A percentile compares a stretch with the other conserved stretches of the same genome.
These are phyloP conservation scores for Pythium scleroteichum DNA, from an alignment of 352 stramenopile species.

Conservation along the genomic window DNA sequence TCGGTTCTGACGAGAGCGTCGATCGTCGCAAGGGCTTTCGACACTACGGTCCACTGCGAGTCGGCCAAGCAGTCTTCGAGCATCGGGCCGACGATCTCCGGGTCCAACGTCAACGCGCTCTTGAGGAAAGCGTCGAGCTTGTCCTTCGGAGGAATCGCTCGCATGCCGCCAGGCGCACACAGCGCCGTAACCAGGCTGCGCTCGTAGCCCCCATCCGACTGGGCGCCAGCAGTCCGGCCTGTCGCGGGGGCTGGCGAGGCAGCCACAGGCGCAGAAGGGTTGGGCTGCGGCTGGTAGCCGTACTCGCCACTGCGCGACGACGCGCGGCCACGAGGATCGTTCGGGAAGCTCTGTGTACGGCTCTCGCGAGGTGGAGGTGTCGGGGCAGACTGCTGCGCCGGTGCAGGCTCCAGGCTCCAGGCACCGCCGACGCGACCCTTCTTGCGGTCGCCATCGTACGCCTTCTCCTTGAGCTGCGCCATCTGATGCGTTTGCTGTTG, in stretches of 20 bases:
- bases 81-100: conserved; percentile 93
- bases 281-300: conserved; percentile 44
- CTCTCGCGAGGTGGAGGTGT: conserved; percentile 35
- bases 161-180: conserved; percentile 93
- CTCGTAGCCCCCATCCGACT: conserved; percentile 91
- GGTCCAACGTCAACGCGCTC: conserved; percentile 89
- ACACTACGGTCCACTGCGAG: conserved; percentile 87
- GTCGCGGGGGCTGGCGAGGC: conserved; percentile 15
- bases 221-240: conserved; percentile 69
- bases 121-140: conserved; percentile 93
- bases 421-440: conserved; percentile 81
- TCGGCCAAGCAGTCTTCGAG: conserved; percentile 93
- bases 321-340: conserved; percentile 26
- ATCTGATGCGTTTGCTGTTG: conserved; percentile 53
- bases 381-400: conserved; percentile 22
- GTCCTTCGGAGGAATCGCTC: conserved; percentile 92
- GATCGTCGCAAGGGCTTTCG: conserved; percentile 94
- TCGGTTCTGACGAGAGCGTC: conserved; percentile 81
- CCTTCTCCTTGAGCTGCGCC: conserved; percentile 74
- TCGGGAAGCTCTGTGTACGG: conserved; percentile 49
- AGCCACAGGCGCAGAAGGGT: conserved; percentile 11
- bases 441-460: conserved; percentile 82
- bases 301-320: conserved; percentile 42
- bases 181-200: conserved; percentile 91
- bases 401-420: conserved; percentile 45